A percentile compares a stretch with the other conserved stretches of the same genome.
Conservation (phyloP, 805 yeast genomes). For the Hagleromyces aurorensis region DNA sequence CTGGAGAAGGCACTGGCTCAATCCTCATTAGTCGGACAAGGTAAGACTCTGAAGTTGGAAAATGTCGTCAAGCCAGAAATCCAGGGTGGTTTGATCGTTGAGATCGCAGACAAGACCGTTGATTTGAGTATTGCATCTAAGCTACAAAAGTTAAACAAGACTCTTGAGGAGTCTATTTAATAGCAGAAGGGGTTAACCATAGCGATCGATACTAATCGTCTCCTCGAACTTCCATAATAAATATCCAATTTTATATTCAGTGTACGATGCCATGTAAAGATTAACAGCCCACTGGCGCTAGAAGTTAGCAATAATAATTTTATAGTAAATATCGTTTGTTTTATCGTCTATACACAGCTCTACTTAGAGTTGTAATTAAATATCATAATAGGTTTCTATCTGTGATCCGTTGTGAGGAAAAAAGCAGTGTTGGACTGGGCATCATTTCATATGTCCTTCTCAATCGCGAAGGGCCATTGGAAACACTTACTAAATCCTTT, state of each 20-base stretch:
- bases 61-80: conserved; percentile 85
- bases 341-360: too few relatives aligned
- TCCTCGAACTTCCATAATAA: conserved; percentile 2
- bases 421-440: too few relatives aligned
- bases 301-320: too few relatives aligned
- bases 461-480: too few relatives aligned
- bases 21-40: conserved; percentile 76
- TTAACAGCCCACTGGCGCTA: too few relatives aligned
- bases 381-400: too few relatives aligned
- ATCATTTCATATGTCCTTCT: too few relatives aligned
- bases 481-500: too few relatives aligned
- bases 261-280: conserved; percentile 9
- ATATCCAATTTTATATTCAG: conserved; percentile 7
- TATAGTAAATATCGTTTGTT: background rate
- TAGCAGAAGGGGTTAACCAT: conserved; percentile 1
- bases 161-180: conserved; percentile 77
- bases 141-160: conserved; percentile 82
- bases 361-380: too few relatives aligned
- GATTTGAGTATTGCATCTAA: conserved; percentile 83
- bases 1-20: conserved; percentile 69
- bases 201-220: conserved; percentile 1
- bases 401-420: too few relatives aligned
- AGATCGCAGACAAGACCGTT: conserved; percentile 94
- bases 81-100: conserved; percentile 92
- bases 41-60: conserved; percentile 75